Evolutionary conservation across 768 basidiomycete species (phyloP).

Genomic region (Pleurotus salmoneostramineus): DNA sequence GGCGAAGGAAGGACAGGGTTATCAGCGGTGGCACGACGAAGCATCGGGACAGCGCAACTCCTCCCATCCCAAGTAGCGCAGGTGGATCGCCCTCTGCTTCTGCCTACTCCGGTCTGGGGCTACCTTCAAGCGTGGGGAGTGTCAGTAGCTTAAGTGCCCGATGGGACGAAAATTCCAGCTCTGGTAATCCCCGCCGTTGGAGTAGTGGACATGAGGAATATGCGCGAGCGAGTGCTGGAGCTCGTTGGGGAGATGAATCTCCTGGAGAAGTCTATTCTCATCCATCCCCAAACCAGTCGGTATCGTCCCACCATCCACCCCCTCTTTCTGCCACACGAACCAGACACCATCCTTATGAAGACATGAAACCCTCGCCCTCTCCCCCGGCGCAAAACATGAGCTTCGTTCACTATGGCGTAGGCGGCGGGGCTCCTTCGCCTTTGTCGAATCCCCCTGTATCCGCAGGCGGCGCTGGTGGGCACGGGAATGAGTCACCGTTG

Average conservation of each 20-base stretch:
- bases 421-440: slow-evolving; percentile 39
- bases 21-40: slow-evolving; percentile 22
- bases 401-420: slow-evolving; percentile 56
- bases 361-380: slow-evolving; percentile 60
- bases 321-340: slow-evolving; percentile 24
- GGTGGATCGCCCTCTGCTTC: slow-evolving; percentile 19
- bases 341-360: slow-evolving; percentile 30
- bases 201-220: too few species aligned
- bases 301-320: slow-evolving; percentile 19
- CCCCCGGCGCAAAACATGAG: slow-evolving; percentile 52
- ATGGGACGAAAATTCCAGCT: neutral
- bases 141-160: slow-evolving; percentile 38
- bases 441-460: slow-evolving; percentile 34
- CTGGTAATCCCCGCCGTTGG: too few species aligned
- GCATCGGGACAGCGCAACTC: slow-evolving; percentile 35
- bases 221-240: too few species aligned
- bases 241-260: too few species aligned
- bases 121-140: neutral
- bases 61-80: slow-evolving; percentile 20
- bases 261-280: slow-evolving; percentile 20
- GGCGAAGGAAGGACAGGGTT: slow-evolving; percentile 64
- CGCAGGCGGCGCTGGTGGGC: neutral
- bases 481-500: neutral
- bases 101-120: slow-evolving; percentile 17
- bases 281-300: slow-evolving; percentile 41